phyloP scores from a whole-genome alignment of 768 basidiomycete species.

The Lyophyllum atratum region DNA sequence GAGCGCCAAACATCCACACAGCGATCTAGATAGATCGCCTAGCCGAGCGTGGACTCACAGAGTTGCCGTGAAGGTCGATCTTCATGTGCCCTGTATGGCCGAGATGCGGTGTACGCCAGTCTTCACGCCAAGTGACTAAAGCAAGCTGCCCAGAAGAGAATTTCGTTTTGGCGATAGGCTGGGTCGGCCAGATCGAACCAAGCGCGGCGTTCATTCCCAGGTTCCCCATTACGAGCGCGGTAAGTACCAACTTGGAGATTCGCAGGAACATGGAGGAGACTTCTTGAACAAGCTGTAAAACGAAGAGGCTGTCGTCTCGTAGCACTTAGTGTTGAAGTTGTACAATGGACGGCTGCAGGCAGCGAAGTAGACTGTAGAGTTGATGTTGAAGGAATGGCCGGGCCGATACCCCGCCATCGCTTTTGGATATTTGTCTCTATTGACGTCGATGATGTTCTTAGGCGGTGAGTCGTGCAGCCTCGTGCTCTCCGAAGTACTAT shows the following conservation, averaged over 20 bases:
- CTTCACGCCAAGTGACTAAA: slow-evolving; percentile 53
- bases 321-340: too few species aligned
- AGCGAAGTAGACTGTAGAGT: too few species aligned
- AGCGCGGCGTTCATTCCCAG: slow-evolving; percentile 5
- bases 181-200: slow-evolving; percentile 51
- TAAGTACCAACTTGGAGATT: neutral
- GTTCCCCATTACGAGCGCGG: neutral
- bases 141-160: slow-evolving; percentile 44
- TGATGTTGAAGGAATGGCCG: too few species aligned
- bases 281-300: neutral
- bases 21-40: neutral
- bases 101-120: slow-evolving; percentile 40
- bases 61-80: slow-evolving; percentile 45
- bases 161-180: slow-evolving; percentile 46
- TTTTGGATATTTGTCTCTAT: too few species aligned
- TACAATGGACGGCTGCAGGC: too few species aligned
- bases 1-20: neutral
- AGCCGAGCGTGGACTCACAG: slow-evolving; percentile 32
- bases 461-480: too few species aligned
- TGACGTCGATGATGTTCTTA: too few species aligned
- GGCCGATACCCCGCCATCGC: too few species aligned
- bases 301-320: neutral
- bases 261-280: neutral
- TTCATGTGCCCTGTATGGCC: slow-evolving; percentile 40
- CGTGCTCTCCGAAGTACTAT: too few species aligned